phyloP scores from a whole-genome alignment of 1,139 yeast genomes.

The Yamadazyma songkhlaensis region DNA sequence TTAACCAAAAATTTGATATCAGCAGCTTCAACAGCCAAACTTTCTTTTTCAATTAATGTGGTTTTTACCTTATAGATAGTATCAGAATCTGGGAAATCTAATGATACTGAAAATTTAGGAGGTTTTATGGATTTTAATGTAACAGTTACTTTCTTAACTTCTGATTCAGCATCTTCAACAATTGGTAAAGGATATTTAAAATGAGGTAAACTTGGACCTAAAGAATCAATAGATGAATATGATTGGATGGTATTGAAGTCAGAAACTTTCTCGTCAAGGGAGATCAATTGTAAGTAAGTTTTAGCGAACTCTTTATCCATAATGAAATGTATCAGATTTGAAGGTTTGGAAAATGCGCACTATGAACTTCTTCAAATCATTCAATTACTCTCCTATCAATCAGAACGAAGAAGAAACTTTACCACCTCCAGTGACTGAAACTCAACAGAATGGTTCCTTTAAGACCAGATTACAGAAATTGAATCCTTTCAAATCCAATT shows the following conservation, averaged over 20 bases:
- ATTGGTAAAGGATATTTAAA: constrained; percentile 28
- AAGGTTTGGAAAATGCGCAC: constrained; percentile 1
- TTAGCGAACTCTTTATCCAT: constrained; percentile 24
- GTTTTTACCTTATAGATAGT: constrained; percentile 36
- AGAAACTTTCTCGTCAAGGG: constrained; percentile 9
- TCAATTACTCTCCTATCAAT: constrained; percentile 31
- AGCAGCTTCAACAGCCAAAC: constrained; percentile 23
- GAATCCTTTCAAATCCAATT: constrained; percentile 39
- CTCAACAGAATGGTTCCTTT: constrained; percentile 17
- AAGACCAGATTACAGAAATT: constrained; percentile 29
- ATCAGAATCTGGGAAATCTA: constrained; percentile 22
- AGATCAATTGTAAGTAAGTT: constrained; percentile 30
- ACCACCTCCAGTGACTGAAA: constrained; percentile 39
- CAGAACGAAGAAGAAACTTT: constrained; percentile 37
- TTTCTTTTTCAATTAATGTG: constrained; percentile 26
- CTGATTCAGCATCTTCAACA: constrained; percentile 2
- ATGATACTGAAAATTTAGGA: constrained; percentile 35
- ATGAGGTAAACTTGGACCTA: constrained; percentile 44
- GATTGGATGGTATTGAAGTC: constrained; percentile 31
- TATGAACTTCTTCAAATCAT: constrained; percentile 42
- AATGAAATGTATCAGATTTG: not conserved
- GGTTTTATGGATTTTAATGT: constrained; percentile 44
- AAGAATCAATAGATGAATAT: constrained; percentile 29
- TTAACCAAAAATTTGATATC: constrained; percentile 40
- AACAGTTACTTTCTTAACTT: constrained; percentile 12